These are phyloP conservation scores for Solanum corneliomulleri DNA, from an alignment of 257 asterid species.

Conservation along the genomic window DNA sequence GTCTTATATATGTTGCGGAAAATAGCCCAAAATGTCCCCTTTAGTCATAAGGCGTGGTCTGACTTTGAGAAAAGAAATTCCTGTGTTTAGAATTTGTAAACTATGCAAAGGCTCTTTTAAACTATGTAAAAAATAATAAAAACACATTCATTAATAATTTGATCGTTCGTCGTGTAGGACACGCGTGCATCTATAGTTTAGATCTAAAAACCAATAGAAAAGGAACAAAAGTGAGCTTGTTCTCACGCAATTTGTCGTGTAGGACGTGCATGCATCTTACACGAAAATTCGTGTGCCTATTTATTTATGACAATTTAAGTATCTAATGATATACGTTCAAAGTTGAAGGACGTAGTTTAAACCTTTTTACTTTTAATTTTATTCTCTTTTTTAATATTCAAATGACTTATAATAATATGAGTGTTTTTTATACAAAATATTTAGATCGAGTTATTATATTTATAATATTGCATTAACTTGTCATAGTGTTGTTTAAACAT, in stretches of 20 bases:
- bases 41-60: no score
- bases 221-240: not conserved
- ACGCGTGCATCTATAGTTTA: not conserved
- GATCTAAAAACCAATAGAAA: not conserved
- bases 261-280: no score
- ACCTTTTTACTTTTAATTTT: not conserved
- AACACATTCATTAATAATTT: not conserved
- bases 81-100: no score
- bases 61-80: no score
- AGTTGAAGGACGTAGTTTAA: not conserved
- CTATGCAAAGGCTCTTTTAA: no score
- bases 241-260: not conserved
- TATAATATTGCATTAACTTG: no score
- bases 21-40: not conserved
- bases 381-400: no score
- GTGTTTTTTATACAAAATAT: no score
- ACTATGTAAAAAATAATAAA: not conserved
- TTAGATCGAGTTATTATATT: no score
- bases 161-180: not conserved
- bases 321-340: no score
- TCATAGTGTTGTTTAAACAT: no score
- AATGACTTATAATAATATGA: not conserved
- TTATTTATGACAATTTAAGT: not conserved
- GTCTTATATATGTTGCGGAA: not conserved
- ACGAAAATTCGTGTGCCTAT: not conserved